phyloP scores from a whole-genome alignment of 148 eudicot species.

The Selenicereus undatus region DNA sequence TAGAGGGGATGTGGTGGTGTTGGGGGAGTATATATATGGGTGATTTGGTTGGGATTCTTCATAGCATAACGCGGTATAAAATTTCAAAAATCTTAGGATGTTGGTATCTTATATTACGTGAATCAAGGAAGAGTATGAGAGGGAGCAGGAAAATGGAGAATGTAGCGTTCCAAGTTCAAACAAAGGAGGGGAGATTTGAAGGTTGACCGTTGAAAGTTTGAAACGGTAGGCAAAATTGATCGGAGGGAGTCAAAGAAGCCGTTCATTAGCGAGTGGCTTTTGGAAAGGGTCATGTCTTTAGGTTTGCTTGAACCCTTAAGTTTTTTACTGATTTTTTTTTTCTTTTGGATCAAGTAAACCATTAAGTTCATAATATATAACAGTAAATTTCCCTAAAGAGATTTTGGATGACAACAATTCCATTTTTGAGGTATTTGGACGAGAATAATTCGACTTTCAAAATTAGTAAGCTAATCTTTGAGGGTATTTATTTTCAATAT shows the following conservation, averaged over 20 bases:
- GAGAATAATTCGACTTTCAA: too few species aligned
- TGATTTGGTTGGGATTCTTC: background rate
- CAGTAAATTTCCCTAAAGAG: too few species aligned
- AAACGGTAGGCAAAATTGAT: constrained; percentile 27
- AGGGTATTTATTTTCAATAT: too few species aligned
- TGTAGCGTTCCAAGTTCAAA: constrained; percentile 25
- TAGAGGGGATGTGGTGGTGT: background rate
- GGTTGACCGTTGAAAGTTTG: constrained; percentile 62
- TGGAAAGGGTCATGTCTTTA: background rate
- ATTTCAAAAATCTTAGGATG: background rate
- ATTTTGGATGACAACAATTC: too few species aligned
- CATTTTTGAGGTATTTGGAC: too few species aligned
- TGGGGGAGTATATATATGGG: constrained; percentile 20
- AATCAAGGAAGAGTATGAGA: background rate
- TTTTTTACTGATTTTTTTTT: background rate
- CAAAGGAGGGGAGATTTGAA: constrained; percentile 18
- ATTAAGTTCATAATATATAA: too few species aligned
- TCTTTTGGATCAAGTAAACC: background rate
- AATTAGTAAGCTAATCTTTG: too few species aligned
- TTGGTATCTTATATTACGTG: background rate
- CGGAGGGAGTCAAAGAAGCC: constrained; percentile 24
- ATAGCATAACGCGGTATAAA: background rate
- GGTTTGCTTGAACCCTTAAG: background rate
- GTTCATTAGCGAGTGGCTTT: constrained; percentile 21
- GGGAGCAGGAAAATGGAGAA: background rate